These are phyloP conservation scores for Blastocystis sp. DNA, from an alignment of 352 stramenopile species.

Conservation along the genomic window DNA sequence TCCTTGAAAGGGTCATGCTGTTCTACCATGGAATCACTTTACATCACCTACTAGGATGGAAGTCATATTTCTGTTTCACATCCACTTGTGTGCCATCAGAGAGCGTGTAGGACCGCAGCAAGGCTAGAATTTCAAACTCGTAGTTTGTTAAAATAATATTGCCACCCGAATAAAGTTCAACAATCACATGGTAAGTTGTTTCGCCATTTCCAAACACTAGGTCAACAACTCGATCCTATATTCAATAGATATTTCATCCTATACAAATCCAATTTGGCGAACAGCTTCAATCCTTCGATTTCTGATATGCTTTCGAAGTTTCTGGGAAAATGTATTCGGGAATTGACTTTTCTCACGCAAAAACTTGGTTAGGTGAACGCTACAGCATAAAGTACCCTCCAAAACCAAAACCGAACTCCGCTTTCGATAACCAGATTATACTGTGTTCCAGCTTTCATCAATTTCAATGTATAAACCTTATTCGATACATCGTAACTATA, in stretches of 20 bases:
- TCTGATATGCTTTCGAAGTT: constrained; percentile 77
- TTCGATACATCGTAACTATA: constrained; percentile 56
- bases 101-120: constrained; percentile 76
- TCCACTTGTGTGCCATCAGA: constrained; percentile 79
- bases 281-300: constrained; percentile 73
- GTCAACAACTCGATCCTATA: constrained; percentile 77
- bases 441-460: background rate
- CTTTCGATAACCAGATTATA: constrained; percentile 40
- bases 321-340: constrained; percentile 79
- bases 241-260: background rate
- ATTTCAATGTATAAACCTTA: constrained; percentile 44
- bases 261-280: constrained; percentile 66
- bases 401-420: background rate
- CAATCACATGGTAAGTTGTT: constrained; percentile 75
- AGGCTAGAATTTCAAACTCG: constrained; percentile 74
- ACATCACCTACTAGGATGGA: constrained; percentile 62
- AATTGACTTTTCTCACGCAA: constrained; percentile 66
- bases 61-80: constrained; percentile 75
- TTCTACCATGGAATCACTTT: constrained; percentile 62
- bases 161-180: constrained; percentile 77
- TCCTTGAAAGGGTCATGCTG: constrained; percentile 60
- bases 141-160: constrained; percentile 81
- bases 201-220: constrained; percentile 75
- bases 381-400: background rate
- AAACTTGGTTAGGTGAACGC: constrained; percentile 49